Percentiles rank a stretch among this genome's conserved stretches.
These are phyloP conservation scores for Tulasnella sp. DNA, from an alignment of 768 basidiomycete species.

Conservation along the genomic window DNA sequence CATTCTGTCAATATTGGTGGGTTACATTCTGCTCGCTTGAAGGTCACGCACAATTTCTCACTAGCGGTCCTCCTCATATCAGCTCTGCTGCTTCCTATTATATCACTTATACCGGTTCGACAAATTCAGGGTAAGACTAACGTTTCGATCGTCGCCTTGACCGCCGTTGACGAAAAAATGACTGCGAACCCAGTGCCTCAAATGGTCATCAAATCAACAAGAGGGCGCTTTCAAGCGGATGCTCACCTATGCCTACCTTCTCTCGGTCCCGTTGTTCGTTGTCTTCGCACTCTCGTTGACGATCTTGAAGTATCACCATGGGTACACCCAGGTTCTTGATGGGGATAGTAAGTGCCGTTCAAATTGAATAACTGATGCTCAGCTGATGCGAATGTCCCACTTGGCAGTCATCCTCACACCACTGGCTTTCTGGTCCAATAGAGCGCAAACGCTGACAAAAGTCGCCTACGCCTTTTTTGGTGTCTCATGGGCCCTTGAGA, in stretches of 20 bases:
- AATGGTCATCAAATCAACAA: not conserved
- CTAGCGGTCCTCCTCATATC: not conserved
- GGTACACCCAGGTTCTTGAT: not conserved
- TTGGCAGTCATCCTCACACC: not conserved
- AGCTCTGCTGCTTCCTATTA: not conserved
- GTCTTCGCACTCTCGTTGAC: not conserved
- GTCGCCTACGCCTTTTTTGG: slow-evolving; percentile 61
- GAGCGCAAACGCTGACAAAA: slow-evolving; percentile 54
- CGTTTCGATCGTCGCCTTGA: slow-evolving; percentile 61
- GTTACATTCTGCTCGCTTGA: too few relatives aligned
- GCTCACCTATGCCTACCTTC: not conserved
- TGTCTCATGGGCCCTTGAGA: slow-evolving; percentile 47
- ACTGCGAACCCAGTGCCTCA: slow-evolving; percentile 23
- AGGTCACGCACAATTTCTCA: not conserved
- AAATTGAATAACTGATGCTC: not conserved
- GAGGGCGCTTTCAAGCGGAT: not conserved
- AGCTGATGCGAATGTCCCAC: not conserved
- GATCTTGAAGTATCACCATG: not conserved
- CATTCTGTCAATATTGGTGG: slow-evolving; percentile 7
- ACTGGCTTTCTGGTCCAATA: slow-evolving; percentile 14
- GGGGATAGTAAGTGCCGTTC: not conserved
- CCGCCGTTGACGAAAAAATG: slow-evolving; percentile 35
- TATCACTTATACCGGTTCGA: slow-evolving; percentile 1
- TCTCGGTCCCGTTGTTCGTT: not conserved
- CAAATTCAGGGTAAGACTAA: slow-evolving; percentile 36